These are phyloP conservation scores for Bocquillonia castaneifolia DNA, from an alignment of 441 rosid genomes.

Conservation along the genomic window DNA sequence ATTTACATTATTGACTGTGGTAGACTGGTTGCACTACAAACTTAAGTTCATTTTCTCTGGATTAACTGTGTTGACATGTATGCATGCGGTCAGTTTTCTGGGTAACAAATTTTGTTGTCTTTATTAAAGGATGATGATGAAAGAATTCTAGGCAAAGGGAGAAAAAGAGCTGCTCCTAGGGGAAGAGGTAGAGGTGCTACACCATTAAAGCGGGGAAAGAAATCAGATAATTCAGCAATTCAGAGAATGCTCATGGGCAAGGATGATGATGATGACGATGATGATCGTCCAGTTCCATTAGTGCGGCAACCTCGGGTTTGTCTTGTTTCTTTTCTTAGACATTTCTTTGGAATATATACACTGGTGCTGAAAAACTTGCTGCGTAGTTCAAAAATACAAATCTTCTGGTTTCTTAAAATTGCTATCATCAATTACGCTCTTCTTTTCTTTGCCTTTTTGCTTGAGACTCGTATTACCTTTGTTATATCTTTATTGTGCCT, in stretches of 20 bases:
- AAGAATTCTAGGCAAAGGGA: slow-evolving; percentile 42
- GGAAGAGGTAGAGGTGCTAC: slow-evolving; percentile 66
- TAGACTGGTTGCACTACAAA: background rate
- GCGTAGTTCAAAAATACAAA: background rate
- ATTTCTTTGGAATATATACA: background rate
- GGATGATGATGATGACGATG: slow-evolving; percentile 70
- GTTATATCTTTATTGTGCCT: background rate
- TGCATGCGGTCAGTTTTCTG: slow-evolving; percentile 7
- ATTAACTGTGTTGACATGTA: slow-evolving; percentile 1
- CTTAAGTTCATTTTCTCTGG: background rate
- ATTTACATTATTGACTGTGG: background rate
- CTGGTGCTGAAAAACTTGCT: background rate
- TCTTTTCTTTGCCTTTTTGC: background rate
- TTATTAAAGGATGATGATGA: slow-evolving; percentile 46
- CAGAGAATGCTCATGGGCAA: slow-evolving; percentile 54
- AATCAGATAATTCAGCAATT: slow-evolving; percentile 54
- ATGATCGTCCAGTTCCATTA: slow-evolving; percentile 50
- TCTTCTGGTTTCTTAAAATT: background rate
- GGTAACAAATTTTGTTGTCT: slow-evolving; percentile 11
- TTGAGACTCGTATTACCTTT: background rate
- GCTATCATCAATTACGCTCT: background rate
- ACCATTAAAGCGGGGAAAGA: slow-evolving; percentile 74
- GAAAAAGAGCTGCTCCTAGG: slow-evolving; percentile 72
- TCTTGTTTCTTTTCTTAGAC: background rate
- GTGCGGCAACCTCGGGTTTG: slow-evolving; percentile 68